A percentile compares a stretch with the other conserved stretches of the same genome.
Evolutionary conservation across 192 early-diverging fungal genomes (phyloP).

Genomic region (Polychytrium aggregatum): DNA sequence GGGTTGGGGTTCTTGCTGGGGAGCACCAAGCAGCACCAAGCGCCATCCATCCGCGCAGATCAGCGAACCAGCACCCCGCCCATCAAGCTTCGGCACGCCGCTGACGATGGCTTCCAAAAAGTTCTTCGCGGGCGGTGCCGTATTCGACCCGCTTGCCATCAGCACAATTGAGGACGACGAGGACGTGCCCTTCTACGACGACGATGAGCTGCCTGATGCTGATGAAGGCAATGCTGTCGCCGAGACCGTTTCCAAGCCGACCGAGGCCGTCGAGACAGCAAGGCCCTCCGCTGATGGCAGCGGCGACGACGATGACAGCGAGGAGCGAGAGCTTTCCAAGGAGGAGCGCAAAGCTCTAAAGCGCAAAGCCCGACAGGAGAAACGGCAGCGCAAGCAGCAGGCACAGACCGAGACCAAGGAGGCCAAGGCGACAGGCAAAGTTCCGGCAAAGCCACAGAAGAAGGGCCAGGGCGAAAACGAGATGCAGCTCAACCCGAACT

Average conservation of each 20-base stretch:
- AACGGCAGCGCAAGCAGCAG: not conserved
- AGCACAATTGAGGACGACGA: constrained; percentile 25
- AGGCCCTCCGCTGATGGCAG: too few relatives aligned
- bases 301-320: too few relatives aligned
- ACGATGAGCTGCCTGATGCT: not conserved
- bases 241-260: too few relatives aligned
- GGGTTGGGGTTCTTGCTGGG: too few relatives aligned
- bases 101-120: too few relatives aligned
- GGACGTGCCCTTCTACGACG: constrained; percentile 14
- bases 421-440: not conserved
- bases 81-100: too few relatives aligned
- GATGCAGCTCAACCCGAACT: constrained; percentile 24
- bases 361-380: not conserved
- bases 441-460: not conserved
- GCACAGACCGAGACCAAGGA: not conserved
- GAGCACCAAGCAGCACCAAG: too few relatives aligned
- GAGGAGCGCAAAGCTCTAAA: not conserved
- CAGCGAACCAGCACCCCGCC: too few relatives aligned
- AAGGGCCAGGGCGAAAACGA: constrained; percentile 2
- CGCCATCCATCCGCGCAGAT: too few relatives aligned
- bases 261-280: too few relatives aligned
- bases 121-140: too few relatives aligned
- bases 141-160: constrained; percentile 27
- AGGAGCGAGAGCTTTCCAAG: not conserved
- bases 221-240: too few relatives aligned